Evolutionary conservation across 176 grass and related monocot genomes (phyloP), one percentile per base, ranked within the genome.

Genomic region (Carex myosuroides): DNA sequence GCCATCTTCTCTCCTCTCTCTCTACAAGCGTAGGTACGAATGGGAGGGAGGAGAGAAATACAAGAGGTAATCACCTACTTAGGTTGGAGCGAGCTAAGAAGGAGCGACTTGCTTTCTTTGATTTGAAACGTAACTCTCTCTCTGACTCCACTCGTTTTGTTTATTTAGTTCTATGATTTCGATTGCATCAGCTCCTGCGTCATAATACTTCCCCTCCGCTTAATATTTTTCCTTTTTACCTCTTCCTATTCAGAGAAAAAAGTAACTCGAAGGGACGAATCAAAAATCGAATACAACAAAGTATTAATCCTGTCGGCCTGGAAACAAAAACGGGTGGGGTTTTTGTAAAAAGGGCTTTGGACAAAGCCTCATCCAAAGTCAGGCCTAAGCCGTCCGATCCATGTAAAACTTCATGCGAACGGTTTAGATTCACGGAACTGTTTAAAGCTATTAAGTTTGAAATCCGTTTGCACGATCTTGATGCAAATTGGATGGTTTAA

Each of bases 141-240:
- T 76, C 20, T 12, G 41, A 4, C 48, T 76, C 48, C 72, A 14
- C 5, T 33, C 50, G 14, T 4, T 42, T 20, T 71, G 8, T 46
- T 22, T 76, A 55, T 53, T 48, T 24, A 5, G 22, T 30, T 14
- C 1, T 29, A 46, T 14, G 72, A 56, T 8, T 54, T 55, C 72
- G 48, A 56, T 78, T 56, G 73, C 73, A 56, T 77, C 73, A 77
- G 2, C 73, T 77, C 73, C 73, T 77, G 73, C 50, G 73, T 77
- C 73, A 70, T 16, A 18, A 69, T 68, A 2, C 33, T 69, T 69
- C 65, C 32, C 26, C 29, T 37, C 4, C 2, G 17, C 8, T 37
- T 68, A 6, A 5, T 16, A 16, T 33, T 44, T 44, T 44, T 8
- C 12, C 11, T 39, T 68, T 35, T 7, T 3, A 16, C 32, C 33